A percentile compares a stretch with the other conserved stretches of the same genome.
Conservation (phyloP, 345 rosid species). For the Hibiscus tridactylites region DNA sequence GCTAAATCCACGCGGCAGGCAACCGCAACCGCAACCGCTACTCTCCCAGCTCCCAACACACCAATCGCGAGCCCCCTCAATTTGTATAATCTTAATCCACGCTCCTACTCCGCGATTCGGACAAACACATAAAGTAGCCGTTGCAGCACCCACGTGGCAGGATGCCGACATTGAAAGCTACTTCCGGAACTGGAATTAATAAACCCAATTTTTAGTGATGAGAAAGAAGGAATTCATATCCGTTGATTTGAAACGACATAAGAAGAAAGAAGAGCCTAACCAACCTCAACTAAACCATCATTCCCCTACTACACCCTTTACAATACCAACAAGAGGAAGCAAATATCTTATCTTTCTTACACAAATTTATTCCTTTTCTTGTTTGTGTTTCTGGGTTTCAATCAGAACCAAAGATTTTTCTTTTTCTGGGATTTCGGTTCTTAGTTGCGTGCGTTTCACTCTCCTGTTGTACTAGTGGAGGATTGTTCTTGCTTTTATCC, state of each 20-base stretch:
- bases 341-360: not conserved
- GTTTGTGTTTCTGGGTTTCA: not conserved
- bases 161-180: not conserved
- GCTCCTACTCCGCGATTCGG: not conserved
- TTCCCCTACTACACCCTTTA: not conserved
- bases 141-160: not conserved
- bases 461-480: not conserved
- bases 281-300: not conserved
- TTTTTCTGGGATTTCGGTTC: not conserved
- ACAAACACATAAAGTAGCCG: not conserved
- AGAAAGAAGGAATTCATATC: too few species aligned
- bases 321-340: not conserved
- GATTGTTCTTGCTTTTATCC: not conserved
- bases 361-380: not conserved
- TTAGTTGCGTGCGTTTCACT: not conserved
- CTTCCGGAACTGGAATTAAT: not conserved
- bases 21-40: not conserved
- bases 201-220: too few species aligned
- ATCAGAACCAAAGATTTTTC: not conserved
- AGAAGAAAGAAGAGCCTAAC: not conserved
- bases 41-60: not conserved
- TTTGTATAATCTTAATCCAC: not conserved
- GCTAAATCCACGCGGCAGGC: slow-evolving; percentile 2
- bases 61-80: not conserved
- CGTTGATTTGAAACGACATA: not conserved